phyloP scores from a whole-genome alignment of 1,284 basidiomycete genomes.

The Wolfiporia cocos region DNA sequence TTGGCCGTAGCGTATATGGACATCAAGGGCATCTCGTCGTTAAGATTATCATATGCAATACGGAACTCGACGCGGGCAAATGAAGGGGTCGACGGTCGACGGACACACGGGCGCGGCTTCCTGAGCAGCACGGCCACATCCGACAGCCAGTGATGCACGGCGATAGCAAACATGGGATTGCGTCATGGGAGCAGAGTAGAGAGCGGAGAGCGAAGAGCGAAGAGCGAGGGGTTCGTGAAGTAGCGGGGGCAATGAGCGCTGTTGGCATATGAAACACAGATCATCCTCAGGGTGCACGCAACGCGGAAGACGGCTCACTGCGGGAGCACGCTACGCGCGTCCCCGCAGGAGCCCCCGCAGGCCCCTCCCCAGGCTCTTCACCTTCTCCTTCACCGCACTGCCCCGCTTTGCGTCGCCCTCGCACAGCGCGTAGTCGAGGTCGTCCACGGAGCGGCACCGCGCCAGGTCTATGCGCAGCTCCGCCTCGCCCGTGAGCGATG shows the following conservation, averaged over 20 bases:
- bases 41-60: too few species aligned
- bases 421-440: slow-evolving; percentile 13
- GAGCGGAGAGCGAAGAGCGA: too few species aligned
- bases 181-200: not conserved
- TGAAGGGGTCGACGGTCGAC: too few species aligned
- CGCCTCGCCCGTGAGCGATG: slow-evolving; percentile 52
- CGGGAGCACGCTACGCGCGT: slow-evolving; percentile 8
- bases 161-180: not conserved
- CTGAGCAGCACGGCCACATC: not conserved
- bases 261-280: too few species aligned
- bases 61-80: too few species aligned
- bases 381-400: slow-evolving; percentile 24
- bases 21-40: too few species aligned
- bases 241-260: too few species aligned
- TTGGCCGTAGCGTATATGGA: too few species aligned
- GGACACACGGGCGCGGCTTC: not conserved
- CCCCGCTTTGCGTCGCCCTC: slow-evolving; percentile 12
- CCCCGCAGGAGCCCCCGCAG: slow-evolving; percentile 33
- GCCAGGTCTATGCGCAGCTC: slow-evolving; percentile 53
- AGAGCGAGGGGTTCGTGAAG: too few species aligned
- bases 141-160: not conserved
- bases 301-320: too few species aligned
- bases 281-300: too few species aligned
- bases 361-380: slow-evolving; percentile 37
- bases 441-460: slow-evolving; percentile 27